Base-by-base conservation (phyloP, 2,329 filamentous ascomycete species). In the Ascochyta koolunga region DNA sequence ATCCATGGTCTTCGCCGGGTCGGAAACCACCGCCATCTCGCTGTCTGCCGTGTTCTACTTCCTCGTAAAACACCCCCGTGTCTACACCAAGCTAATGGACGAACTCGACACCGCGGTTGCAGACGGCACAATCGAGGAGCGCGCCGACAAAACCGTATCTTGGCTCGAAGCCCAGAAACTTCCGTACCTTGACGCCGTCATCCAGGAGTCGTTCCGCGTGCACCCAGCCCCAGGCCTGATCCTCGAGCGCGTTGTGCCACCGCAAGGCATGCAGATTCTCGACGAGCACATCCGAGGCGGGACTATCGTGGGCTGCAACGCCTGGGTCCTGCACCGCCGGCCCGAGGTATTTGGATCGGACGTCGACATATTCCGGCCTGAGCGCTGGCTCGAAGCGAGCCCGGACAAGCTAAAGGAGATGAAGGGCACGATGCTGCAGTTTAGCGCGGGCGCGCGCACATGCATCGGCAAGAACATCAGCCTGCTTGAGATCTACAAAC, bases 1-100 rank as follows among this genome's bases (percentile, higher is more conserved):
- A n/a, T 86, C 81, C 53, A 90, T 90, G 87, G 77, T 80, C 58
- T 83, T 89, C 62, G 90, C 90, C 0, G 89, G 90, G 3, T 88
- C 85, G 2, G 90, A 95, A 73, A 93, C 90, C 0, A 93, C 90
- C 0, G 89, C 88, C 33, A 93, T 93, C 67, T 86, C 83, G 6
- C 80, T 93, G 0, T 83, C 84, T 5, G 82, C 86, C 6, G 83
- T 92, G 0, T 90, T 93, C 66, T 93, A 93, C 74, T 87, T 86
- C 71, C 76, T 93, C 3, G 79, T 92, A 31, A 87, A 86, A 66
- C 83, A 86, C 63, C 86, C 86, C 0, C 32, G 61, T 0, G 80
- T 79, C 13, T 82, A 89, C 56, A 67, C 71, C 3, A 81, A 80
- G 33, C 76, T 91, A 48, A 81, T 83, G 65, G 62, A 74, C 1